Percentiles rank a stretch among this genome's conserved stretches.
These are phyloP conservation scores for Colletotrichum agaves DNA, from an alignment of 2,329 filamentous ascomycete genomes.

Conservation along the genomic window DNA sequence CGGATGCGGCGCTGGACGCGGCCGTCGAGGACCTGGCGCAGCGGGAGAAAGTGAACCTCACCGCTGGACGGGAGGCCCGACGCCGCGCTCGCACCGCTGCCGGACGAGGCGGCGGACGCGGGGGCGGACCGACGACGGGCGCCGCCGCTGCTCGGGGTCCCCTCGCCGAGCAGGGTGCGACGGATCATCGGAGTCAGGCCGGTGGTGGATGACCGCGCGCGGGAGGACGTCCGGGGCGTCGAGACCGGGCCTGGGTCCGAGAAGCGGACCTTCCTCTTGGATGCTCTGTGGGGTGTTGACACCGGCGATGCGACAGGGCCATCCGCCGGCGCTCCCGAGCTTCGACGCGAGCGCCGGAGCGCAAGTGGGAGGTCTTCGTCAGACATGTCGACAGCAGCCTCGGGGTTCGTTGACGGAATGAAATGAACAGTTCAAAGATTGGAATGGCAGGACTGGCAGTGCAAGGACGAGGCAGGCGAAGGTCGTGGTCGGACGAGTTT, in stretches of 20 bases:
- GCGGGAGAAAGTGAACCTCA: slow-evolving; percentile 57
- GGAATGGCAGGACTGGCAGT: neutral
- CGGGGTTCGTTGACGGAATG: neutral
- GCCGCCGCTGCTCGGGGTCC: slow-evolving; percentile 46
- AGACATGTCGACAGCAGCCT: slow-evolving; percentile 44
- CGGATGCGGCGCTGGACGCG: slow-evolving; percentile 67
- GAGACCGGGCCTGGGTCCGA: slow-evolving; percentile 63
- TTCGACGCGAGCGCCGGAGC: slow-evolving; percentile 64
- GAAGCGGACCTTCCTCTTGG: slow-evolving; percentile 66
- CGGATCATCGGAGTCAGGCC: slow-evolving; percentile 69
- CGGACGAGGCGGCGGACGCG: slow-evolving; percentile 34
- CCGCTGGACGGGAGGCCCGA: slow-evolving; percentile 44
- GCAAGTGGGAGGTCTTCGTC: slow-evolving; percentile 63
- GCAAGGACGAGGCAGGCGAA: neutral
- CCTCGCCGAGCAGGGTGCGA: slow-evolving; percentile 56
- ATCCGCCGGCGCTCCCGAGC: slow-evolving; percentile 25
- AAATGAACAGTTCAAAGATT: neutral
- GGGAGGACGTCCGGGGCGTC: slow-evolving; percentile 38
- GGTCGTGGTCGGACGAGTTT: neutral
- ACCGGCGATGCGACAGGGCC: neutral
- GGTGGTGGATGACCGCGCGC: slow-evolving; percentile 53
- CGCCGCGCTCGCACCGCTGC: slow-evolving; percentile 39
- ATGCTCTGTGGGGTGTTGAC: slow-evolving; percentile 39
- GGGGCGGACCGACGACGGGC: slow-evolving; percentile 61
- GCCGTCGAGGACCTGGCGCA: slow-evolving; percentile 67